A percentile compares a stretch with the other conserved stretches of the same genome.
Conservation (phyloP, 2,329 filamentous ascomycete species). For the Cadophora luteo-olivacea region DNA sequence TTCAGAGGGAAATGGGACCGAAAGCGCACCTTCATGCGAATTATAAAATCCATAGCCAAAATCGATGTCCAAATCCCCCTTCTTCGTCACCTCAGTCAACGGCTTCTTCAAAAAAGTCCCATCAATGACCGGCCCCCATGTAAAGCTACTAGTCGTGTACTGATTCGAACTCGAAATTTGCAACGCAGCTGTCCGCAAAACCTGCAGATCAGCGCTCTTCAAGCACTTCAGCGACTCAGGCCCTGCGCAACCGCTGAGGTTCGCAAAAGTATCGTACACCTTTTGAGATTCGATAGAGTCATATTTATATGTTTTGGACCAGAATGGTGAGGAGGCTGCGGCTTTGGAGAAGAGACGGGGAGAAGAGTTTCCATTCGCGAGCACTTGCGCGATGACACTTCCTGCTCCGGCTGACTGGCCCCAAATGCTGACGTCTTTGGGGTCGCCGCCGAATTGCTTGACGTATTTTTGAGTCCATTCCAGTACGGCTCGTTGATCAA, state of each 20-base stretch:
- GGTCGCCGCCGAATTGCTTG: slow-evolving; percentile 63
- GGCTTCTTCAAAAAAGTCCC: slow-evolving; percentile 55
- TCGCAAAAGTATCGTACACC: slow-evolving; percentile 54
- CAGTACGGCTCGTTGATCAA: slow-evolving; percentile 64
- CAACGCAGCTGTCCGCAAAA: slow-evolving; percentile 58
- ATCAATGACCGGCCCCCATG: slow-evolving; percentile 67
- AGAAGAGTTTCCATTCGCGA: slow-evolving; percentile 52
- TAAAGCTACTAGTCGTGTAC: slow-evolving; percentile 62
- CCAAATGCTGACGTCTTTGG: slow-evolving; percentile 62
- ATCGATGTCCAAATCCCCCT: slow-evolving; percentile 51
- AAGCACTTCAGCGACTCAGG: slow-evolving; percentile 59
- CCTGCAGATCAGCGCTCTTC: slow-evolving; percentile 59
- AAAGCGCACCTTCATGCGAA: slow-evolving; percentile 54
- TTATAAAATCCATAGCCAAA: slow-evolving; percentile 64
- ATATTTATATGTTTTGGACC: slow-evolving; percentile 60
- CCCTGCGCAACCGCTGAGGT: slow-evolving; percentile 49
- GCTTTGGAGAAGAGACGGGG: slow-evolving; percentile 57
- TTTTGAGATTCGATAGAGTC: slow-evolving; percentile 53
- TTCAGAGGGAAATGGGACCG: neutral
- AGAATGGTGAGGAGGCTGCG: slow-evolving; percentile 58
- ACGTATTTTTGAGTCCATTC: slow-evolving; percentile 67
- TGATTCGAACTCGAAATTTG: slow-evolving; percentile 55
- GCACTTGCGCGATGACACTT: slow-evolving; percentile 57
- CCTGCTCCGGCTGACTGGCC: slow-evolving; percentile 64
- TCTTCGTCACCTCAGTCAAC: slow-evolving; percentile 52